Evolutionary conservation across 768 basidiomycete species (phyloP).

Genomic region (Russula brevipes): DNA sequence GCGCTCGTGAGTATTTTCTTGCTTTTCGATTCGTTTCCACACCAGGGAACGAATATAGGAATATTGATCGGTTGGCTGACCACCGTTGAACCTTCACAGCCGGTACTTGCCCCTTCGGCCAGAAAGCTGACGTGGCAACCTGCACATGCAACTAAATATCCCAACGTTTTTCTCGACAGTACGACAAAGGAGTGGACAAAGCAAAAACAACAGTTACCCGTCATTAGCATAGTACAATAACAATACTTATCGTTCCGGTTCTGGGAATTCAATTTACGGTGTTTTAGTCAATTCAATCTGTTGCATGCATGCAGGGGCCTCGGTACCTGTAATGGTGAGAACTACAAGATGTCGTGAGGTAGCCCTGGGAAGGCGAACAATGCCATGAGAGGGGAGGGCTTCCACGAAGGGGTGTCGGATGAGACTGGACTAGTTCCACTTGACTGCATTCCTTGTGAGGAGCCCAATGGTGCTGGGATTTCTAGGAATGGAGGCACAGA

Average conservation of each 20-base stretch:
- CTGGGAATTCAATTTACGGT: neutral
- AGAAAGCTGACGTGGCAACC: constrained; percentile 15
- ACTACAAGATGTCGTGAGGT: neutral
- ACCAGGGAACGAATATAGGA: too few species aligned
- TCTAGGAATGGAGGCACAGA: too few species aligned
- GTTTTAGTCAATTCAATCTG: neutral
- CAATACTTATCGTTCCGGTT: neutral
- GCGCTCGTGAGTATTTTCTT: constrained; percentile 35
- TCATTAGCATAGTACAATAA: neutral
- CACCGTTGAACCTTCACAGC: neutral
- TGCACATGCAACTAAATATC: constrained; percentile 6
- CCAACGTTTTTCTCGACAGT: too few species aligned
- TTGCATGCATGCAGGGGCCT: neutral
- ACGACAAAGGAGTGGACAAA: neutral
- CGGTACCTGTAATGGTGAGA: neutral
- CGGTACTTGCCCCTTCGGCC: constrained; percentile 22
- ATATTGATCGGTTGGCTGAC: neutral
- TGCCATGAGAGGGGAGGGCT: too few species aligned
- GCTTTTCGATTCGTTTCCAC: neutral
- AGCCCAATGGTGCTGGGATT: too few species aligned
- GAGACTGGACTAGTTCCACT: too few species aligned
- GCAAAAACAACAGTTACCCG: neutral
- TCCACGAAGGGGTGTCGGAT: too few species aligned
- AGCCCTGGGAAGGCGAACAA: too few species aligned
- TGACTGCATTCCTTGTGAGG: too few species aligned